phyloP scores from a whole-genome alignment of 139 green algal genomes.

The Eudorina sp. region DNA sequence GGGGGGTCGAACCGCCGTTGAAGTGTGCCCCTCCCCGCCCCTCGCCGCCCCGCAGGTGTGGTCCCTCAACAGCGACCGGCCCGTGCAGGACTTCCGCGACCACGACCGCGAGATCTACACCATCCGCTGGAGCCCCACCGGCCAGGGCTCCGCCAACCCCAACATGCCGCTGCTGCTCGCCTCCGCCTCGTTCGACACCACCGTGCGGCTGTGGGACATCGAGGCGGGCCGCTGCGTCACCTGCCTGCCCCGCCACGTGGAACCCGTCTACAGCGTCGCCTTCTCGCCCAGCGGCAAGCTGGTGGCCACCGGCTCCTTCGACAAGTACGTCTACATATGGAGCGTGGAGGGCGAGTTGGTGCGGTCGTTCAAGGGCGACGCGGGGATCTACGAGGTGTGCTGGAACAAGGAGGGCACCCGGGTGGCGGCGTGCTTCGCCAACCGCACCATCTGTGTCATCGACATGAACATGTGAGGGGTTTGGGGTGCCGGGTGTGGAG shows the following conservation, averaged over 20 bases:
- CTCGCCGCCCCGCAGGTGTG: constrained; percentile 35
- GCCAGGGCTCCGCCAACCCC: constrained; percentile 72
- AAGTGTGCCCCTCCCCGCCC: too few species aligned
- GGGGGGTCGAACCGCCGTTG: too few species aligned
- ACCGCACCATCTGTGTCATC: constrained; percentile 81
- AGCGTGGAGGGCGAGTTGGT: constrained; percentile 78
- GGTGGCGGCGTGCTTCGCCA: constrained; percentile 84
- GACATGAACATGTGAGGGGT: constrained; percentile 68
- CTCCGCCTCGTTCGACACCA: constrained; percentile 89
- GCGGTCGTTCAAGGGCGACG: constrained; percentile 72
- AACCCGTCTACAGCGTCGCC: constrained; percentile 88
- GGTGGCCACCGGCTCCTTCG: constrained; percentile 86
- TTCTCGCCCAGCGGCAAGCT: constrained; percentile 87
- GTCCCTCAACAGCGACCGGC: constrained; percentile 64
- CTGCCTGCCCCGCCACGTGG: constrained; percentile 77
- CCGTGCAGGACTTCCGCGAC: constrained; percentile 72
- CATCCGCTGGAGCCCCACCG: constrained; percentile 86
- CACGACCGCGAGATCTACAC: constrained; percentile 94
- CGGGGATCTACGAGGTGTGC: constrained; percentile 91
- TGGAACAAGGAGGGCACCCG: constrained; percentile 82
- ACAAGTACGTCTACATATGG: constrained; percentile 87
- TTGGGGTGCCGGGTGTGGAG: background rate
- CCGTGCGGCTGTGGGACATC: constrained; percentile 87
- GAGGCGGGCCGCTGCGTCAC: constrained; percentile 74
- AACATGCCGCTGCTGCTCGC: constrained; percentile 80